phyloP scores from a whole-genome alignment of 1,139 yeast species.

The Candida sojae region DNA sequence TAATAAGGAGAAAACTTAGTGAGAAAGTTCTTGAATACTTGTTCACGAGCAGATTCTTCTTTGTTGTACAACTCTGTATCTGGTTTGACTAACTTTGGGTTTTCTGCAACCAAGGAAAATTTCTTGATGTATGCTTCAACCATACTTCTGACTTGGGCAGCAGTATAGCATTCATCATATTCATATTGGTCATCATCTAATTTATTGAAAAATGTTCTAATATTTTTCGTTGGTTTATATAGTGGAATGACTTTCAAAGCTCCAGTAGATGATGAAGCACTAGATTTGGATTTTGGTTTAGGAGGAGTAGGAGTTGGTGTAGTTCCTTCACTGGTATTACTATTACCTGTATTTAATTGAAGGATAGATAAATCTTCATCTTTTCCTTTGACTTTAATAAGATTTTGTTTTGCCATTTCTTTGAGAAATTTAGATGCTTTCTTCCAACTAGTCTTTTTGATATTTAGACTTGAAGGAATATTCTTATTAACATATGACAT shows the following conservation, averaged over 20 bases:
- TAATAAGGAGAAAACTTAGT: slow-evolving; percentile 59
- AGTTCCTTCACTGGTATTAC: not conserved
- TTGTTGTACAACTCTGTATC: slow-evolving; percentile 47
- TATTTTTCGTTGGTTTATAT: slow-evolving; percentile 52
- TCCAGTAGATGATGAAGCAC: slow-evolving; percentile 19
- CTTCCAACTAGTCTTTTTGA: slow-evolving; percentile 88
- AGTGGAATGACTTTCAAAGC: slow-evolving; percentile 3
- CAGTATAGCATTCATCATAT: slow-evolving; percentile 46
- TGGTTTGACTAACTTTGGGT: slow-evolving; percentile 52
- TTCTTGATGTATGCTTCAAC: slow-evolving; percentile 58
- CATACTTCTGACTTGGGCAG: slow-evolving; percentile 53
- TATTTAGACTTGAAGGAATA: slow-evolving; percentile 67
- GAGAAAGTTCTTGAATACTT: slow-evolving; percentile 50
- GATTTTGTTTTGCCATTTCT: slow-evolving; percentile 76
- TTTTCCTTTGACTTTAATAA: slow-evolving; percentile 70
- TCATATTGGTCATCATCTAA: slow-evolving; percentile 25
- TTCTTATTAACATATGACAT: slow-evolving; percentile 73
- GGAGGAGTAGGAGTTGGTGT: slow-evolving; percentile 12
- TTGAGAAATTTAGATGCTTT: slow-evolving; percentile 84
- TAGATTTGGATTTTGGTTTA: slow-evolving; percentile 9
- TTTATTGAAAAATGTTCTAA: slow-evolving; percentile 52
- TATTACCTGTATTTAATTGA: slow-evolving; percentile 38
- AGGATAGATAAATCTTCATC: slow-evolving; percentile 68
- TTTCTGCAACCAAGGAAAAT: slow-evolving; percentile 46
- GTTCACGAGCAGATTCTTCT: slow-evolving; percentile 45